Base-by-base conservation (phyloP, 352 stramenopile species). In the Phytopythium delawarense region DNA sequence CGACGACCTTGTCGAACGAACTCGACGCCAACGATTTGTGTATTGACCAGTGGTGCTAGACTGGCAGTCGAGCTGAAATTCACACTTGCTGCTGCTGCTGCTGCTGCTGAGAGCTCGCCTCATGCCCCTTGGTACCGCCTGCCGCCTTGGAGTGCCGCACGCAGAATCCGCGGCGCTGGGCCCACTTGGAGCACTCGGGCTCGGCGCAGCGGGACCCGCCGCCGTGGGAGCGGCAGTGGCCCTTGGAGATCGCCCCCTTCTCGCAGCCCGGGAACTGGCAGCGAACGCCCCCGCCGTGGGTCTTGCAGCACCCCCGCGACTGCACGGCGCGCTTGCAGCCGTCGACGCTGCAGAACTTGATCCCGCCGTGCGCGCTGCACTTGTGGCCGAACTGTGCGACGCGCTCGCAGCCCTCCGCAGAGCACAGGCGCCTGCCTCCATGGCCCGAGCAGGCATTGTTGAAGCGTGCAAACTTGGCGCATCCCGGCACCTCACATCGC, bases 191-290 rank as follows among this genome's bases (percentile, higher is more conserved):
- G 61, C 87, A 96, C 1, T 66, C 74, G 54, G 69, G 61, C 49
- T 87, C 71, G 7, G 82, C 81, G 65, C 88, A 96, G 32, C 87
- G 84, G 25, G 77, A 87, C 1, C 88, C 88, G 16, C 88, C 88
- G 50, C 88, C 88, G 46, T 96, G 88, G 0, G 82, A 72, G 25
- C 87, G 88, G 65, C 88, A 96, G 40, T 92, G 76, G 8, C 88
- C 88, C 59, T 92, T 91, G 2, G 84, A 94, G 59, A 95, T 92
- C 42, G 87, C 87, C 2, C 87, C 88, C 64, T 96, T 96, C 37
- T 78, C 81, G 60, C 88, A 96, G 13, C 82, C 82, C 5, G 71
- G 71, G 16, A 79, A 67, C 66, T 92, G 83, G 68, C 88, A 96
- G n/a, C 83, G 84, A 28, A 92, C 84, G 32, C 88, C 88, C 13